Percentiles rank a stretch among this genome's conserved stretches.
phyloP scores from a whole-genome alignment of 805 yeast genomes.

The Ogataea zsoltii region DNA sequence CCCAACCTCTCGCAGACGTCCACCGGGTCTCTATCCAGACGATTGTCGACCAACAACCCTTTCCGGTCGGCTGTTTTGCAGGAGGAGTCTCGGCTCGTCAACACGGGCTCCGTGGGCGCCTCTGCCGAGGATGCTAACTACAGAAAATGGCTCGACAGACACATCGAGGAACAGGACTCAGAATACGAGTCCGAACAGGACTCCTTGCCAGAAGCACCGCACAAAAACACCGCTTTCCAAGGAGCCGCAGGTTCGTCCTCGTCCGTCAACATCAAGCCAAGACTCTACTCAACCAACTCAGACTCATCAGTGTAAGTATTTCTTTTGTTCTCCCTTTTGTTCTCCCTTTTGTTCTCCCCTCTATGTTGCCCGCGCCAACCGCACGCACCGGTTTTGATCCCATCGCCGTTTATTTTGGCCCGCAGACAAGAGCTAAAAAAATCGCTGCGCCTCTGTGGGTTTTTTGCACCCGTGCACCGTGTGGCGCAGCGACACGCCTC shows the following conservation, averaged over 20 bases:
- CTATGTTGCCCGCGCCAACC: not conserved
- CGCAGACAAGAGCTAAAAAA: too few species aligned
- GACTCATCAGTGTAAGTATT: conserved; percentile 28
- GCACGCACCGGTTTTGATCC: too few species aligned
- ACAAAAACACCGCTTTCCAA: not conserved
- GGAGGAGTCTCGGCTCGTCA: conserved; percentile 27
- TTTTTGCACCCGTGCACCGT: conserved; percentile 1
- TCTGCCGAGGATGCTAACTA: conserved; percentile 39
- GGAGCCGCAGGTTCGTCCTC: conserved; percentile 2
- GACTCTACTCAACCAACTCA: conserved; percentile 19
- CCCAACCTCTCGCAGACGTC: conserved; percentile 34
- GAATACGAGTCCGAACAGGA: conserved; percentile 27
- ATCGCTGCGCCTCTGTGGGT: conserved; percentile 4
- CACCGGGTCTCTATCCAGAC: conserved; percentile 39
- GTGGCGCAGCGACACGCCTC: conserved; percentile 2
- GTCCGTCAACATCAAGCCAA: conserved; percentile 23
- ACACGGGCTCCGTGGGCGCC: conserved; percentile 10
- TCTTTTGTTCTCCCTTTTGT: not conserved
- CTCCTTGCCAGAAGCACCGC: conserved; percentile 3
- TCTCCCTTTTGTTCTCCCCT: not conserved
- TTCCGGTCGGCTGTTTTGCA: conserved; percentile 52
- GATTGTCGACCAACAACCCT: conserved; percentile 71
- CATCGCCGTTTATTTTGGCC: too few species aligned
- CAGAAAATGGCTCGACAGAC: conserved; percentile 55
- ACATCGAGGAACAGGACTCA: conserved; percentile 35